phyloP scores from a whole-genome alignment of 106 monocot genomes.

The Dendrobium chrysotoxum region DNA sequence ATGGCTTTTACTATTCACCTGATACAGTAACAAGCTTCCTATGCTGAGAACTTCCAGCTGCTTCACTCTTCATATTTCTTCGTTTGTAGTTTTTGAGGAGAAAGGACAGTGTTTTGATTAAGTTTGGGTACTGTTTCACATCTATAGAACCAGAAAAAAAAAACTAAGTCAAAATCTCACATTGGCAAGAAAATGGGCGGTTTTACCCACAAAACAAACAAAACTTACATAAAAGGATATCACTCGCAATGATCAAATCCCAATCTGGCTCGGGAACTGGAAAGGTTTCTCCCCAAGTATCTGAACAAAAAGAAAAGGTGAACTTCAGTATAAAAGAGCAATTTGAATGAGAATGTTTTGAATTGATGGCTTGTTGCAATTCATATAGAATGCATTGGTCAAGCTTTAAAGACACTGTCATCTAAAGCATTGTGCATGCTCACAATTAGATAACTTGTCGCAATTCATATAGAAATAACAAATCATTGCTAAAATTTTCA shows the following conservation, averaged over 20 bases:
- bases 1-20: slow-evolving; percentile 16
- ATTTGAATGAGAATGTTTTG: not conserved
- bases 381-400: too few relatives aligned
- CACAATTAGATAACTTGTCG: too few relatives aligned
- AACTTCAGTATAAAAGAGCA: not conserved
- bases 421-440: too few relatives aligned
- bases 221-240: slow-evolving; percentile 79
- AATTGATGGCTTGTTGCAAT: too few relatives aligned
- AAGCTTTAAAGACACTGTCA: too few relatives aligned
- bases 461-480: not conserved
- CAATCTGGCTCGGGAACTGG: slow-evolving; percentile 56
- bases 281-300: slow-evolving; percentile 90
- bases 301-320: slow-evolving; percentile 27
- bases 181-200: not conserved
- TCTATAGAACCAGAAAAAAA: slow-evolving; percentile 33
- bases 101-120: slow-evolving; percentile 73
- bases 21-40: slow-evolving; percentile 15
- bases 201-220: not conserved
- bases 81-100: slow-evolving; percentile 55
- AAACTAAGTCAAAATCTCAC: not conserved
- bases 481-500: not conserved
- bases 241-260: slow-evolving; percentile 90
- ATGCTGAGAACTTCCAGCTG: slow-evolving; percentile 2
- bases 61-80: slow-evolving; percentile 11
- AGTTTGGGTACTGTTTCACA: slow-evolving; percentile 86